phyloP scores from a whole-genome alignment of 176 grass and related monocot genomes.

The Oryza glaberrima region DNA sequence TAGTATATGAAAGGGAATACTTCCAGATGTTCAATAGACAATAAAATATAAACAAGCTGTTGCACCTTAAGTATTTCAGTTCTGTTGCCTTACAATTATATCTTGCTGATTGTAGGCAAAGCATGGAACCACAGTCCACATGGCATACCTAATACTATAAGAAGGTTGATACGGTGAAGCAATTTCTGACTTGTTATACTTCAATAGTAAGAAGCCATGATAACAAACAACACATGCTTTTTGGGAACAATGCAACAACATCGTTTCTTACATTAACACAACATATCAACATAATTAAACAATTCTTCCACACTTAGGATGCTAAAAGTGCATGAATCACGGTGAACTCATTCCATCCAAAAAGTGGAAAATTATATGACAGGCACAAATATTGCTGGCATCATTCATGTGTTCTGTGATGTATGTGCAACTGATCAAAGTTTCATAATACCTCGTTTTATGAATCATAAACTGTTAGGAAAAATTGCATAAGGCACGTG shows the following conservation, averaged over 20 bases:
- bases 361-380: not conserved
- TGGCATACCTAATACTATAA: not conserved
- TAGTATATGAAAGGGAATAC: not conserved
- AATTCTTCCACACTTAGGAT: not conserved
- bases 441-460: not conserved
- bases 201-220: constrained; percentile 18
- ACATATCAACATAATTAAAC: not conserved
- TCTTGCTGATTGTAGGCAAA: constrained; percentile 1
- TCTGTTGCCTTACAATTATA: not conserved
- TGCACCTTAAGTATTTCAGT: not conserved
- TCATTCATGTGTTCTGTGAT: not conserved
- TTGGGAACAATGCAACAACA: not conserved
- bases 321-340: not conserved
- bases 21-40: not conserved
- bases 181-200: constrained; percentile 13
- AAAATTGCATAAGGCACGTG: not conserved
- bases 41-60: not conserved
- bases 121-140: constrained; percentile 1
- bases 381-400: not conserved
- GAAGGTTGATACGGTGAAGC: not conserved
- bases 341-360: not conserved
- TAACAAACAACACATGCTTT: not conserved
- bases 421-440: constrained; percentile 1
- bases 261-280: not conserved
- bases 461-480: not conserved